A percentile compares a stretch with the other conserved stretches of the same genome.
These are phyloP conservation scores for Ogataea minuta DNA, from an alignment of 805 yeast species.

Conservation along the genomic window DNA sequence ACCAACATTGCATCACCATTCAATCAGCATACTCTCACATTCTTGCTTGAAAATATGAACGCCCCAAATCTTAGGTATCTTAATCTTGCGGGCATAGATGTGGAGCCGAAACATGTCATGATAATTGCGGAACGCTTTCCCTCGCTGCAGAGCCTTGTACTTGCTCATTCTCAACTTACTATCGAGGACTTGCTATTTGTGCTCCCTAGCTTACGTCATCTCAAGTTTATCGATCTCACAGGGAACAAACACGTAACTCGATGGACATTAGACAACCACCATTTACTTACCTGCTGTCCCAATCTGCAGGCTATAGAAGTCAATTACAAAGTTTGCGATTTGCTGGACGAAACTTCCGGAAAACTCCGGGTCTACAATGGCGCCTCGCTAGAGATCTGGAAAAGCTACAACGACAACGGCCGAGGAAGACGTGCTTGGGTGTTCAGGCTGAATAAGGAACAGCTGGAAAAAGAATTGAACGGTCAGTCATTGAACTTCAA, in stretches of 20 bases:
- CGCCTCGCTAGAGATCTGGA: constrained; percentile 40
- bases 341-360: constrained; percentile 38
- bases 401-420: constrained; percentile 45
- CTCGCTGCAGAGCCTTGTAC: constrained; percentile 40
- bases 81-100: constrained; percentile 52
- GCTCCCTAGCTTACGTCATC: constrained; percentile 33
- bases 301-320: constrained; percentile 66
- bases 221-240: constrained; percentile 64
- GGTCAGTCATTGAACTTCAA: constrained; percentile 29
- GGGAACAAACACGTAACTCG: constrained; percentile 58
- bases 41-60: constrained; percentile 42
- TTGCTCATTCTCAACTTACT: constrained; percentile 39
- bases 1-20: constrained; percentile 52
- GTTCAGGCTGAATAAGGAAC: constrained; percentile 41
- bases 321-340: constrained; percentile 53
- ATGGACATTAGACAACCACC: constrained; percentile 55
- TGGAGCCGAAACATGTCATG: constrained; percentile 37
- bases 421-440: constrained; percentile 85
- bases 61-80: constrained; percentile 46
- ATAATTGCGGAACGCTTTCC: constrained; percentile 41
- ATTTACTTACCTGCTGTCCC: constrained; percentile 43
- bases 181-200: constrained; percentile 39
- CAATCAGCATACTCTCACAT: constrained; percentile 43
- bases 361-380: constrained; percentile 28
- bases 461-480: constrained; percentile 22